Base-by-base conservation (phyloP, 2,329 filamentous ascomycete genomes). In the Pestalotiopsis sp. region DNA sequence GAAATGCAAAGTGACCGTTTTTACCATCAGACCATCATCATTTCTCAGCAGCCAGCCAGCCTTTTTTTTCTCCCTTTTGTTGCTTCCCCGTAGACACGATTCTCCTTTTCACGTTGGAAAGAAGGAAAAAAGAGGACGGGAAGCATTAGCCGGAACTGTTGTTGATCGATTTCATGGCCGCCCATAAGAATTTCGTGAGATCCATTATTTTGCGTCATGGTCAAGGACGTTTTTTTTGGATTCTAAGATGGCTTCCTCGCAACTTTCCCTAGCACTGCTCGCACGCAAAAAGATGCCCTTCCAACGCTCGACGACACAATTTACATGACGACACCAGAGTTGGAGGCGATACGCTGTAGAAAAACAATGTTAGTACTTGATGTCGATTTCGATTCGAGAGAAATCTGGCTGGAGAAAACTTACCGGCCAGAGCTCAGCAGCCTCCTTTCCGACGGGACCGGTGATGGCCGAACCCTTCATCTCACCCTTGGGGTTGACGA, bases 401-500 rank as follows among this genome's bases (percentile, higher is more conserved):
- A 36, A 57, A 9, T 23, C 7, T 59, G 11, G 27, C 20, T 31
- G 1, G 23, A 5, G 0, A 13, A 14, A 59, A 90, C 92, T 87
- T 89, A 95, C 93, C 83, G 96, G 96, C 96, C 96, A 99, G 81
- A 99, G 90, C 89, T 99, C 96, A 84, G 96, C 96, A 83, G 96
- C 96, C 89, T 99, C 96, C 92, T 99, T 99, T 85, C 95, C 96
- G 82, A 99, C 95, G 79, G 96, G 96, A 79, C 96, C 96, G 79
- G 96, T 99, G 84, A 99, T 99, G 84, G 96, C 96, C 75, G 94
- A 98, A 83, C 96, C 96, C 93, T 99, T 99, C 96, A 99, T 99
- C 89, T 99, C 96, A 88, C 96, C 96, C 93, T 99, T 99, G 86
- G 95, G 94, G 90, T 99, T 99, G 90, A 99, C 96, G 82, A 99